Evolutionary conservation across 1,139 yeast species (phyloP).

Genomic region (Yamadazyma triangularis): DNA sequence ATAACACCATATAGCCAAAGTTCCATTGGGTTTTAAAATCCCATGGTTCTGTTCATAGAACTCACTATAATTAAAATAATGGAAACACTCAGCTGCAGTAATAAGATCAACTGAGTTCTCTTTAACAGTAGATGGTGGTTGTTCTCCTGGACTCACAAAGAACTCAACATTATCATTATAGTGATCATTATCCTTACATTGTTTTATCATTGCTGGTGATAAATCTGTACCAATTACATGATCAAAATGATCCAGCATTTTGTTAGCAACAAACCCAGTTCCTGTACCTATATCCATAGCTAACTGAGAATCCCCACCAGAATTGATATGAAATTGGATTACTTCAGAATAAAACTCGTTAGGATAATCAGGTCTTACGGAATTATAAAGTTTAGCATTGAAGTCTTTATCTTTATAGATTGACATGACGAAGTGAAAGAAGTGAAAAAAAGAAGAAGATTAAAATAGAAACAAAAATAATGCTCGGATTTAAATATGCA

Average conservation of each 20-base stretch:
- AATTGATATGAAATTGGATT: too few relatives aligned
- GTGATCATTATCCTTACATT: constrained; percentile 26
- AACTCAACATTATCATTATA: constrained; percentile 19
- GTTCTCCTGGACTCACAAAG: constrained; percentile 28
- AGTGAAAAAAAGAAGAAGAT: too few relatives aligned
- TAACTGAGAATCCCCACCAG: too few relatives aligned
- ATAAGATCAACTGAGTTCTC: constrained; percentile 50
- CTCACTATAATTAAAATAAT: constrained; percentile 62
- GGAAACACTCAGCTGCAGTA: constrained; percentile 76
- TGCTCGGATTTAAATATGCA: too few relatives aligned
- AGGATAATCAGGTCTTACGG: constrained; percentile 35
- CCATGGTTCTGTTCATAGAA: constrained; percentile 50
- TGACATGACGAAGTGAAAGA: constrained; percentile 25
- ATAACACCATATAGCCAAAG: constrained; percentile 75
- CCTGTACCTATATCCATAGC: constrained; percentile 81
- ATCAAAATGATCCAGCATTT: constrained; percentile 41
- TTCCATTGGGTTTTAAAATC: constrained; percentile 54
- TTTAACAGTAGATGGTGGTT: too few relatives aligned
- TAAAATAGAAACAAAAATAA: too few relatives aligned
- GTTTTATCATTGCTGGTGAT: constrained; percentile 59
- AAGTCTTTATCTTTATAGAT: constrained; percentile 33
- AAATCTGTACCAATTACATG: constrained; percentile 66
- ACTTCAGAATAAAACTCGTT: constrained; percentile 27
- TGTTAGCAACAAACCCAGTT: constrained; percentile 72
- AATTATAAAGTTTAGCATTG: constrained; percentile 31